Conservation (phyloP, 768 basidiomycete species). For the Cubamyces sp. region DNA sequence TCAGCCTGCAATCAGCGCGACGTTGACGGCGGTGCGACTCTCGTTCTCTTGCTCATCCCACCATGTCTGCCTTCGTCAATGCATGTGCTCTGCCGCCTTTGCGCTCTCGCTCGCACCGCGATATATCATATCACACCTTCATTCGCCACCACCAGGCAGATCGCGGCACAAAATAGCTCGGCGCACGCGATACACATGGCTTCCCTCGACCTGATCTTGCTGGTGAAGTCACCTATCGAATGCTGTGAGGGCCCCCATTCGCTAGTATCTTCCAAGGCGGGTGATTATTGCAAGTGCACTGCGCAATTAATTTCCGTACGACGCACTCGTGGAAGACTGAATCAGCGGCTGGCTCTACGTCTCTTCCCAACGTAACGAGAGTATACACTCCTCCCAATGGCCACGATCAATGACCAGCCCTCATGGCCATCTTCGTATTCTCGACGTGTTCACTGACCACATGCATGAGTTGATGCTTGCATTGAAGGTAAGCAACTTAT, state of each 20-base stretch:
- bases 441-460: too few species aligned
- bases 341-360: background rate
- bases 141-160: background rate
- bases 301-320: constrained; percentile 22
- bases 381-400: too few species aligned
- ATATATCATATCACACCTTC: too few species aligned
- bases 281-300: constrained; percentile 3
- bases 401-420: background rate
- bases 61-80: background rate
- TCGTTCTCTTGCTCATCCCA: background rate
- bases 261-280: background rate
- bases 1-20: too few species aligned
- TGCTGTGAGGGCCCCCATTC: constrained; percentile 3
- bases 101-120: too few species aligned
- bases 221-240: constrained; percentile 4
- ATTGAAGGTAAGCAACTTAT: background rate
- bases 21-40: too few species aligned
- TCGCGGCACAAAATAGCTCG: background rate
- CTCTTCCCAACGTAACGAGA: background rate
- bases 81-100: background rate
- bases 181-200: constrained; percentile 2
- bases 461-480: too few species aligned
- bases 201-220: constrained; percentile 12
- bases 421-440: too few species aligned
- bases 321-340: constrained; percentile 8